Base-by-base conservation (phyloP, 768 basidiomycete species). In the Suillus hirtellus region DNA sequence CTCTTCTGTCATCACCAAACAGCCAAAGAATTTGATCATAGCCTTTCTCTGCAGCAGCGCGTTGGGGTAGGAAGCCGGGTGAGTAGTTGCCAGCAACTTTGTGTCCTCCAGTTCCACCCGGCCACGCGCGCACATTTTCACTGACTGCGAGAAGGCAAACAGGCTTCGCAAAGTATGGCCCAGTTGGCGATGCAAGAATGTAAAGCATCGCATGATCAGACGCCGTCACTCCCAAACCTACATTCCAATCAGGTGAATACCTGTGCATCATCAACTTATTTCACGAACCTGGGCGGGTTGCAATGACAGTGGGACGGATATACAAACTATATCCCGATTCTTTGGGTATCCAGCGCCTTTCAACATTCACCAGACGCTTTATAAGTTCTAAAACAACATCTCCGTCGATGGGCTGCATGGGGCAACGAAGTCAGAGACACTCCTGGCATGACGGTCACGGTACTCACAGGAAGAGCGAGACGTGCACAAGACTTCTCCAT, bases 11-110 rank as follows among this genome's bases (percentile, higher is more conserved):
- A 1, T 89, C 80, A 2, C 89, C 91, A 35, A 87, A 79, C 15
- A 95, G 69, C 92, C 93, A 94, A 5, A 95, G 76, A 64, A 91
- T 86, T 74, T 93, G 91, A 50, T 86, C 82, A 70, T 93, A 93
- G 0, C 92, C 92, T 63, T 84, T 73, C 54, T 83, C 79, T 4
- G 83, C 82, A 0, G 92, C 93, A 37, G 81, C 71, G n/a, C 80
- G 79, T 69, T 90, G 90, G 0, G 92, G 87, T 2, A 84, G 68
- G 71, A 90, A 84, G 1, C 80, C 80, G 0, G 87, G 83, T 0
- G 86, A 77, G 64, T 89, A 90, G 72, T 90, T 89, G 11, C 86
- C 73, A 0, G 88, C 89, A 7, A 93, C 78, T 69, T 88, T 88
- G 79, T 78, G 76, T 5, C 72, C 78, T 15, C 86, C 86, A 5